These are phyloP conservation scores for Fraxinus velutina DNA, from an alignment of 305 asterid species.

Conservation along the genomic window DNA sequence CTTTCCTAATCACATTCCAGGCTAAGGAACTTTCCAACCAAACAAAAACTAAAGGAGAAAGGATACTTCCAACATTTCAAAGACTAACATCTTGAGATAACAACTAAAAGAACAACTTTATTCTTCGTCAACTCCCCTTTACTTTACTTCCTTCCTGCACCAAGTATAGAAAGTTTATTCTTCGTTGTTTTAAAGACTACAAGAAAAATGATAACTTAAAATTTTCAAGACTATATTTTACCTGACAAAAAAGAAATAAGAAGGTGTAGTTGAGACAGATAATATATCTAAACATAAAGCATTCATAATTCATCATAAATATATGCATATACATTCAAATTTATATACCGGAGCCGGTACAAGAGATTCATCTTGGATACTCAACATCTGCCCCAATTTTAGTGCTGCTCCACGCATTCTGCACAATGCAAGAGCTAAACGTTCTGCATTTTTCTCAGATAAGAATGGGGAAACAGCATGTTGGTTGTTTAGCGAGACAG, in stretches of 20 bases:
- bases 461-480: constrained; percentile 60
- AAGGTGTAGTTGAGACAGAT: neutral
- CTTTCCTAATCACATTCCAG: neutral
- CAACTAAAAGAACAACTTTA: neutral
- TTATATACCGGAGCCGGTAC: constrained; percentile 83
- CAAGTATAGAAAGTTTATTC: neutral
- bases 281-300: neutral
- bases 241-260: neutral
- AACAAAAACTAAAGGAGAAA: neutral
- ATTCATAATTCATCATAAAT: constrained; percentile 1
- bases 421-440: constrained; percentile 93
- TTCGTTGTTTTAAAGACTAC: neutral
- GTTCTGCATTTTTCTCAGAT: constrained; percentile 88
- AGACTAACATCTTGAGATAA: neutral
- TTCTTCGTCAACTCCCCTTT: neutral
- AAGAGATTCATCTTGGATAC: constrained; percentile 92
- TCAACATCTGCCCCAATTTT: constrained; percentile 93
- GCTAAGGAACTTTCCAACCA: neutral
- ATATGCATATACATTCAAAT: neutral
- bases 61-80: neutral
- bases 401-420: constrained; percentile 99
- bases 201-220: neutral
- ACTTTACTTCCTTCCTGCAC: neutral
- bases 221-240: neutral
- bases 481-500: constrained; percentile 40